Base-by-base conservation (phyloP, 176 grass and related monocot species). In the Ananas comosus region DNA sequence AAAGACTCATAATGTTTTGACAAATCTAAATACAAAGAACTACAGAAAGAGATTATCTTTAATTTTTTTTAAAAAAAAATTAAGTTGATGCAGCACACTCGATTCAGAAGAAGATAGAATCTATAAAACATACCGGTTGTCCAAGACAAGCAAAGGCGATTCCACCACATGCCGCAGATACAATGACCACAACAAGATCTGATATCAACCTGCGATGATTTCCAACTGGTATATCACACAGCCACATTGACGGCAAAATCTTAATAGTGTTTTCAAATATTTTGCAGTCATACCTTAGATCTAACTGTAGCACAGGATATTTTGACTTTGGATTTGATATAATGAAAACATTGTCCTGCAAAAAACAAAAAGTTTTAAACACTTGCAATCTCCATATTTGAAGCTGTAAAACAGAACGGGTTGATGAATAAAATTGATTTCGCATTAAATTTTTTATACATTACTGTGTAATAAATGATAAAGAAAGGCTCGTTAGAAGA, bases 271-370 rank as follows among this genome's bases (percentile, higher is more conserved):
- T 29, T 11, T 65, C n/a, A 28, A 48, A 66, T 10, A 53, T 63
- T 48, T 58, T 48, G 23, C 13, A 59, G 63, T 48, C 67, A 63
- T 83, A 96, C 95, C 84, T 91, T 67, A 91, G 82, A 66, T 99
- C 95, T 67, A 99, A 83, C 78, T 99, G 95, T 69, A 99, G 80
- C 64, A 99, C 85, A 76, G 95, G 95, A 84, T 99, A 99, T 70
- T 94, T 99, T 78, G 95, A 99, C 79, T 99, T 99, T 3, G 87
- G 95, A 78, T 99, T 99, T 64, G 95, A 99, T 82, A 99, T 99
- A 64, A 99, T 99, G 75, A 99, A 99, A 80, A 99, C 90, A 82
- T 99, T 99, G 71, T 99, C 95, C 95, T 99, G 82, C 48, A 68
- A 48, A 25, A 64, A 42, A 42, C 33, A 42, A 42, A 42, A 42